Base-by-base conservation (phyloP, 2,329 filamentous ascomycete species). In the Cryphonectria radicalis region DNA sequence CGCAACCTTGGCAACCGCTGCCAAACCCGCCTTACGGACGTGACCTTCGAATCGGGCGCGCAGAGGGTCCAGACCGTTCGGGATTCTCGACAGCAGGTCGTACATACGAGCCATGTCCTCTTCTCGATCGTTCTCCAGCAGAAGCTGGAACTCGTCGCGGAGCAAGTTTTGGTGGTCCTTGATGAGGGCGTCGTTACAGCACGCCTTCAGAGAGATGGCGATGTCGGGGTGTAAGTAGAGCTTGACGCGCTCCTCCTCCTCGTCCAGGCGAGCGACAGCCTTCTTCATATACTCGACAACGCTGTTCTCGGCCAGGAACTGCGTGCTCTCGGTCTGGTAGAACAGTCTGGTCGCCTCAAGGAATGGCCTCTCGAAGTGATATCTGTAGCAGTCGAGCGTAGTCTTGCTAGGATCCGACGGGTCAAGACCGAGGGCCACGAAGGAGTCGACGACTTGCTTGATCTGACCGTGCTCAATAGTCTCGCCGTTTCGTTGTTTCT, bases 271-370 rank as follows among this genome's bases (percentile, higher is more conserved):
- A 59, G 90, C 83, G 82, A 98, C 95, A 0, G 96, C 97, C 88
- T 99, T 99, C 86, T 98, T 98, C 96, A 99, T 98, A 83, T 98
- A 99, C 79, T 99, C 96, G 46, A 99, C 95, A 4, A 99, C 94
- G 74, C 93, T 97, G 80, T 99, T 99, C 81, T 98, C 95, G 14
- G 94, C 93, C 46, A 99, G 90, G 79, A 99, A 99, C 74, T 94
- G 92, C 77, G 94, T 93, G 28, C 96, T 98, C 81, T 99, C 97
- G 63, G 92, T 91, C 76, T 94, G 88, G 81, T 99, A 99, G 83
- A 97, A 99, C 42, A 87, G 84, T 76, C 89, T 90, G 13, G 96
- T 99, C 3, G 94, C 93, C 7, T 88, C 87, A 67, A 99, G 87
- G 87, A 98, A 99, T 0, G 97, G 96, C 77, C 89, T 90, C 83